Evolutionary conservation across 495 filamentous ascomycete species (phyloP).

Genomic region (Hypoxylon cercidicola): DNA sequence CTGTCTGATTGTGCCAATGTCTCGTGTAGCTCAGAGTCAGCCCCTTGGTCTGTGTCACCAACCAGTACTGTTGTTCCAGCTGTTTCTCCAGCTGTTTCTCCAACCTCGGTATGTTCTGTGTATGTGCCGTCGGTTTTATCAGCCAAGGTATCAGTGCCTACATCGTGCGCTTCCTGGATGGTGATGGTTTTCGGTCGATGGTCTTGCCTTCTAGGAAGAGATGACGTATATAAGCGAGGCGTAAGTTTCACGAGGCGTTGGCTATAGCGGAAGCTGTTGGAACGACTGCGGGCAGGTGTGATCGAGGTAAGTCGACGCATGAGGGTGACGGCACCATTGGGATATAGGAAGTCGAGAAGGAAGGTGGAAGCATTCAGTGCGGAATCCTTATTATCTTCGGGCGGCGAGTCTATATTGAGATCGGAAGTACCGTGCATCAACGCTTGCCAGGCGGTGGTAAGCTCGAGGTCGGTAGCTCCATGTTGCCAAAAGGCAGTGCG

Average conservation of each 20-base stretch:
- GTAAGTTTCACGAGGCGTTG: conserved; percentile 20
- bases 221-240: conserved; percentile 40
- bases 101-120: neutral
- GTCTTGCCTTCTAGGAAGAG: conserved; percentile 21
- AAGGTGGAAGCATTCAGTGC: conserved; percentile 52
- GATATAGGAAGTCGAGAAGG: conserved; percentile 73
- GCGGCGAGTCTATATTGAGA: conserved; percentile 11
- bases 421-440: conserved; percentile 47
- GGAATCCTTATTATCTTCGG: conserved; percentile 33
- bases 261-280: conserved; percentile 22
- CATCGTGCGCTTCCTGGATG: conserved; percentile 4
- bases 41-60: neutral
- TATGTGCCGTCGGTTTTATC: neutral
- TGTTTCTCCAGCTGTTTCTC: neutral
- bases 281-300: conserved; percentile 21
- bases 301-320: conserved; percentile 51
- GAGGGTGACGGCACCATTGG: conserved; percentile 60
- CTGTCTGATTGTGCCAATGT: neutral
- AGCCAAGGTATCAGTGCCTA: neutral
- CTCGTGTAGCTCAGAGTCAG: neutral
- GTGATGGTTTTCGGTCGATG: neutral
- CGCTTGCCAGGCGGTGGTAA: conserved; percentile 59
- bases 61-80: neutral
- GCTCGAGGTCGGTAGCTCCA: conserved; percentile 66
- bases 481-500: conserved; percentile 75